Conservation (phyloP, 768 basidiomycete species). For the Pulveroboletus sp. region DNA sequence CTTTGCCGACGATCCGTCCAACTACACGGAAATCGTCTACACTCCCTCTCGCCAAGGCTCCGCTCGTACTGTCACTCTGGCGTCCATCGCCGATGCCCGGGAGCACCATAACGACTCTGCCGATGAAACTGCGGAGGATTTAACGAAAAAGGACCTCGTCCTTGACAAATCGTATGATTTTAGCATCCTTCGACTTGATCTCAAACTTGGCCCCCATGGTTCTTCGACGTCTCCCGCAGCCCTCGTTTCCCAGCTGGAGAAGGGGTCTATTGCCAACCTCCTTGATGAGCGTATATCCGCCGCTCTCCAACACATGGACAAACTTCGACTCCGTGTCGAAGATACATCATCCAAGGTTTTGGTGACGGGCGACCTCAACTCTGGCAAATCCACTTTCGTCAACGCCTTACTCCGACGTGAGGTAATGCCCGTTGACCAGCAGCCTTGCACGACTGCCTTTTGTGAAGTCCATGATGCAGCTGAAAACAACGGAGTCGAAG, state of each 20-base stretch:
- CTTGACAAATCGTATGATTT: slow-evolving; percentile 57
- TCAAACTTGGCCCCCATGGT: slow-evolving; percentile 79
- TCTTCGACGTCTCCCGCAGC: slow-evolving; percentile 58
- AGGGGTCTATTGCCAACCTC: slow-evolving; percentile 87
- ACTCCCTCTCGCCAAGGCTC: slow-evolving; percentile 46
- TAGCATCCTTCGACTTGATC: slow-evolving; percentile 85
- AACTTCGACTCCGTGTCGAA: slow-evolving; percentile 79
- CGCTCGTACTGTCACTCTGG: slow-evolving; percentile 56
- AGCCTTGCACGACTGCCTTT: slow-evolving; percentile 95
- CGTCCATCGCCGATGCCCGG: slow-evolving; percentile 46
- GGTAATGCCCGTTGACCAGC: slow-evolving; percentile 96
- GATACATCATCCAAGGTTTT: slow-evolving; percentile 95
- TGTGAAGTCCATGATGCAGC: slow-evolving; percentile 92
- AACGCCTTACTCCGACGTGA: slow-evolving; percentile 88
- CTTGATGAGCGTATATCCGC: slow-evolving; percentile 78
- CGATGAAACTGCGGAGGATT: slow-evolving; percentile 21
- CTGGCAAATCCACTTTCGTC: slow-evolving; percentile 97
- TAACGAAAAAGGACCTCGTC: slow-evolving; percentile 35
- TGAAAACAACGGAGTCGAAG: slow-evolving; percentile 76
- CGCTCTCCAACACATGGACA: slow-evolving; percentile 75
- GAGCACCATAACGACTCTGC: slow-evolving; percentile 24
- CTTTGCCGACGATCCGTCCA: slow-evolving; percentile 78
- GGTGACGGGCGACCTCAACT: slow-evolving; percentile 96
- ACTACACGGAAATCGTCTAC: slow-evolving; percentile 62
- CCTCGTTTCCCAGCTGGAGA: slow-evolving; percentile 90